Conservation (phyloP, 1,284 basidiomycete species). For the Cutaneotrichosporon dermatis region DNA sequence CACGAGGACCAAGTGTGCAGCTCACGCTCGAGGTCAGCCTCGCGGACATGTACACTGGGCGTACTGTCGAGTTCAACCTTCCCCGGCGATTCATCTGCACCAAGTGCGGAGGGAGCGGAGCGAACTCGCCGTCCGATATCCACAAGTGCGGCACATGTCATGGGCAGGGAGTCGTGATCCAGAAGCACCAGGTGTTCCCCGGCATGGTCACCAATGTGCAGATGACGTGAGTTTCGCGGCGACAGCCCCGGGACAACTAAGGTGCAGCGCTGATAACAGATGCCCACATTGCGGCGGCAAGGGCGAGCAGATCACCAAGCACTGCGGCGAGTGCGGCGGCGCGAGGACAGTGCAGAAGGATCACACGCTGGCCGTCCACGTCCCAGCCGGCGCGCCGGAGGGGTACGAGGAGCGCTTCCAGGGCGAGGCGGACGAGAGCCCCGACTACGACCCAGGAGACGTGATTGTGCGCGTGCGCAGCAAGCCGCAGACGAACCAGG, state of each 20-base stretch:
- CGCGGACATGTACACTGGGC: constrained; percentile 79
- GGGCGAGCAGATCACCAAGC: constrained; percentile 66
- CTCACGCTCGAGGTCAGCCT: constrained; percentile 83
- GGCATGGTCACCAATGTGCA: constrained; percentile 70
- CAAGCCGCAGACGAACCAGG: constrained; percentile 53
- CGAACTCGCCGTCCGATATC: constrained; percentile 78
- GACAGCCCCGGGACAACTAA: no score
- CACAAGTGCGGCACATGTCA: constrained; percentile 72
- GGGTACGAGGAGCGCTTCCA: constrained; percentile 86
- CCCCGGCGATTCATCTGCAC: constrained; percentile 85
- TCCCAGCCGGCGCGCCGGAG: constrained; percentile 83
- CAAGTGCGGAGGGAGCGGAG: constrained; percentile 86
- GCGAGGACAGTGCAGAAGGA: constrained; percentile 65
- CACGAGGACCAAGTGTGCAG: constrained; percentile 70
- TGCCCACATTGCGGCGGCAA: constrained; percentile 74
- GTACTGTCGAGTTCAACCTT: constrained; percentile 83
- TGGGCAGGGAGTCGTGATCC: constrained; percentile 76
- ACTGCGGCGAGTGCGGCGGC: constrained; percentile 77
- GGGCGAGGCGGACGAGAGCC: constrained; percentile 86
- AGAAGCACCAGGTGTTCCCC: constrained; percentile 89
- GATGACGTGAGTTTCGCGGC: constrained; percentile 38
- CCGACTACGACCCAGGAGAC: constrained; percentile 89
- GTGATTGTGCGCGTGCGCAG: constrained; percentile 76
- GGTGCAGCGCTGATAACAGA: constrained; percentile 52
- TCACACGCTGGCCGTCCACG: constrained; percentile 66